Evolutionary conservation across 2,329 filamentous ascomycete genomes (phyloP).

Genomic region (Sporothrix protearum): DNA sequence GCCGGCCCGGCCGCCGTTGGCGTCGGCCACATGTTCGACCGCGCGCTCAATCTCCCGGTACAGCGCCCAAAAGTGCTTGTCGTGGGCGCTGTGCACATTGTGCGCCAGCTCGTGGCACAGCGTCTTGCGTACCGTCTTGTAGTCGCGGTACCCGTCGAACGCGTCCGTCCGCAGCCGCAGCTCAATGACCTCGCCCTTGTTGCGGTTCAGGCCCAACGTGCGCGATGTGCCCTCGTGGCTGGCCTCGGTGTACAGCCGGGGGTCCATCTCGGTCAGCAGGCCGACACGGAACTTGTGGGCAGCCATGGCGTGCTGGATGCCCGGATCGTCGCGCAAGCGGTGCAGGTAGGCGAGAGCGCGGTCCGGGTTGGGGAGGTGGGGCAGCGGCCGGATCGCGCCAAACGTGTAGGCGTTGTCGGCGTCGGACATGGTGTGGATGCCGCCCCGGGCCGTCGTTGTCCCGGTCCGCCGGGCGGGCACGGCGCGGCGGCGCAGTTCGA

Average conservation of each 20-base stretch:
- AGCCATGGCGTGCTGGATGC: constrained; percentile 78
- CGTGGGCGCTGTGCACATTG: constrained; percentile 81
- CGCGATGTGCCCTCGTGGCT: constrained; percentile 70
- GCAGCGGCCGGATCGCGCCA: constrained; percentile 68
- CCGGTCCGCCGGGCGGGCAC: not conserved
- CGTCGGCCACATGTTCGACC: constrained; percentile 61
- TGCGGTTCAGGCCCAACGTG: constrained; percentile 82
- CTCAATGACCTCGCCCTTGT: constrained; percentile 85
- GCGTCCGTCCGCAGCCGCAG: constrained; percentile 86
- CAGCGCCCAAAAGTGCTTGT: constrained; percentile 83
- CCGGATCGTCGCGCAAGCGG: constrained; percentile 74
- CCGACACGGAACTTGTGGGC: constrained; percentile 81
- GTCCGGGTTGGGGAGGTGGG: constrained; percentile 71
- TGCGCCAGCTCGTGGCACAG: constrained; percentile 94
- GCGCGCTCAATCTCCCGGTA: constrained; percentile 84
- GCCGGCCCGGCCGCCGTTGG: constrained; percentile 66
- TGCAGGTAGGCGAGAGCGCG: constrained; percentile 69
- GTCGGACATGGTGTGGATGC: constrained; percentile 48
- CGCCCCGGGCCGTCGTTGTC: constrained; percentile 29
- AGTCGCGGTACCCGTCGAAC: constrained; percentile 90
- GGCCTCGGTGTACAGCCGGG: constrained; percentile 67
- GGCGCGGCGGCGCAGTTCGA: constrained; percentile 19
- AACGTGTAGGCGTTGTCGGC: constrained; percentile 66
- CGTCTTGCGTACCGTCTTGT: constrained; percentile 84
- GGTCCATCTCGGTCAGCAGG: constrained; percentile 93